Evolutionary conservation across 2,329 filamentous ascomycete genomes (phyloP).

Genomic region (Aureobasidium pullulans): DNA sequence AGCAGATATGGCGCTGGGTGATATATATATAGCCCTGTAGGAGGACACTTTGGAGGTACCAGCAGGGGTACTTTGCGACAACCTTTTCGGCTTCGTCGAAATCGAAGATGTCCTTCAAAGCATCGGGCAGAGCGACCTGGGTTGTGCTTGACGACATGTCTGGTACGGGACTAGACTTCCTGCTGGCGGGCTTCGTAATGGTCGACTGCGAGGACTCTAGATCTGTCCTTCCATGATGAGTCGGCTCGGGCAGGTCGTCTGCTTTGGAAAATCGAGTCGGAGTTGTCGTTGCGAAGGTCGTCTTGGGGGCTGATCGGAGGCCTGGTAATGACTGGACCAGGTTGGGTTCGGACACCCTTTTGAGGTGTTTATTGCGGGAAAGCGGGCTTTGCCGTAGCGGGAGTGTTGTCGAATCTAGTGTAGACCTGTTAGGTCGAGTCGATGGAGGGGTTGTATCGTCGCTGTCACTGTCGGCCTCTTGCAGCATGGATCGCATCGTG

Average conservation of each 20-base stretch:
- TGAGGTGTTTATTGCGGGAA: slow-evolving; percentile 40
- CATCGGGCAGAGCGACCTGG: slow-evolving; percentile 13
- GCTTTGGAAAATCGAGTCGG: slow-evolving; percentile 10
- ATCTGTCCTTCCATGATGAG: slow-evolving; percentile 49
- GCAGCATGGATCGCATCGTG: slow-evolving; percentile 74
- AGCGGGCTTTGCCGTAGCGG: slow-evolving; percentile 2
- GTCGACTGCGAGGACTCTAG: slow-evolving; percentile 22
- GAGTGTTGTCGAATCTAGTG: background rate
- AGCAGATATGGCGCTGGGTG: slow-evolving; percentile 86
- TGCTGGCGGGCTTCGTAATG: slow-evolving; percentile 19
- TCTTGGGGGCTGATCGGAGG: slow-evolving; percentile 26
- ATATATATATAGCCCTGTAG: slow-evolving; percentile 96
- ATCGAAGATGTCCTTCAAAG: slow-evolving; percentile 58
- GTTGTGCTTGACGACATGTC: slow-evolving; percentile 9
- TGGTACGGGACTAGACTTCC: slow-evolving; percentile 20
- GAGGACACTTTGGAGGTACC: slow-evolving; percentile 82
- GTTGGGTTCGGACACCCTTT: slow-evolving; percentile 57
- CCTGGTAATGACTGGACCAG: slow-evolving; percentile 59
- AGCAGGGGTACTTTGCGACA: slow-evolving; percentile 85
- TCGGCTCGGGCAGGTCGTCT: slow-evolving; percentile 58
- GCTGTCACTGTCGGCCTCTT: slow-evolving; percentile 69
- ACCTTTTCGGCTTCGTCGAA: slow-evolving; percentile 79
- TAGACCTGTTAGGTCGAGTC: background rate
- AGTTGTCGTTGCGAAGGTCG: slow-evolving; percentile 1
- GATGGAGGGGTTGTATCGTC: slow-evolving; percentile 12